These are phyloP conservation scores for Hypericum androsaemum DNA, from an alignment of 345 rosid genomes.

Conservation along the genomic window DNA sequence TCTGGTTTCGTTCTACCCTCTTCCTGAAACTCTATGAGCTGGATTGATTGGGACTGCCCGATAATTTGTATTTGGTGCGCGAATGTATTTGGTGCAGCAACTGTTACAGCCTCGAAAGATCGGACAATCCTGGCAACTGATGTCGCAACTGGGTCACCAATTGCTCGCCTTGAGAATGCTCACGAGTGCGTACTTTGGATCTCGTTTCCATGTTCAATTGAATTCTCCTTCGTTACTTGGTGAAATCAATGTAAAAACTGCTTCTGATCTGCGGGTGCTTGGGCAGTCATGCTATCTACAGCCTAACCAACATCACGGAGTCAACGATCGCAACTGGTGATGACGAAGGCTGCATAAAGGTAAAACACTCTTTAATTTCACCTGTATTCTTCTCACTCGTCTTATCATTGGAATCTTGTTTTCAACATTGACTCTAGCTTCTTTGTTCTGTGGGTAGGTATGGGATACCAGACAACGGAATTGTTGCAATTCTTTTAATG, in stretches of 20 bases:
- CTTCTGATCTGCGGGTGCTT: constrained; percentile 1
- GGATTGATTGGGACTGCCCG: too few relatives aligned
- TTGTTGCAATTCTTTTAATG: constrained; percentile 57
- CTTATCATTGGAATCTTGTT: not conserved
- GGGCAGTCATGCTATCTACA: constrained; percentile 66
- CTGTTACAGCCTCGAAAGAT: constrained; percentile 70
- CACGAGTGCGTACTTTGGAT: constrained; percentile 44
- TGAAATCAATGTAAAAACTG: not conserved
- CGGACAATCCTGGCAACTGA: constrained; percentile 71
- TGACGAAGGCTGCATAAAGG: constrained; percentile 91
- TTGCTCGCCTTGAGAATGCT: constrained; percentile 74
- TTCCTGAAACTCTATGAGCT: too few relatives aligned
- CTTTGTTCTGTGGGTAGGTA: constrained; percentile 33
- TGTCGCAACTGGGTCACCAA: constrained; percentile 63
- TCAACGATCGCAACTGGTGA: constrained; percentile 83
- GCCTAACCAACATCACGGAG: constrained; percentile 64
- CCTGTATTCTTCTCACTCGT: not conserved
- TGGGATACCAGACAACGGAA: constrained; percentile 94
- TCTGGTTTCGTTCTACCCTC: too few relatives aligned
- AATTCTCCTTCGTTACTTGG: not conserved
- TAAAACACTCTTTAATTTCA: constrained; percentile 8
- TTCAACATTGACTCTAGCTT: not conserved
- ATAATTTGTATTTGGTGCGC: too few relatives aligned
- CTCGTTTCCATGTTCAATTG: not conserved
- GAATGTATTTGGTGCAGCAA: constrained; percentile 28